A percentile compares a stretch with the other conserved stretches of the same genome.
These are phyloP conservation scores for Aspergillus glaucus DNA, from an alignment of 2,329 filamentous ascomycete species.

Conservation along the genomic window DNA sequence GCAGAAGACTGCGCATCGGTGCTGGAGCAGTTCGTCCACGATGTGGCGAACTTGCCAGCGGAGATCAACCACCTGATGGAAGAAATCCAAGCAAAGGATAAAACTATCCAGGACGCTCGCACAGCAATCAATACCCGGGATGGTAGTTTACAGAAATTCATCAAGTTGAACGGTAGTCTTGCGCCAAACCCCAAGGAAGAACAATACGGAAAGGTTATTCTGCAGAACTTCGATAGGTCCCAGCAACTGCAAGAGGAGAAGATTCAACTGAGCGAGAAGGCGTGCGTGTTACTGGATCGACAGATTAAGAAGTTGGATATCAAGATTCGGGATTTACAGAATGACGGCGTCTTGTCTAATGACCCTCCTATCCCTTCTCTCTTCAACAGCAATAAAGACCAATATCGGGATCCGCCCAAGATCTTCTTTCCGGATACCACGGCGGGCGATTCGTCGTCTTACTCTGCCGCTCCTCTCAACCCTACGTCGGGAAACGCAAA, in stretches of 20 bases:
- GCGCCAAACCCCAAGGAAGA: slow-evolving; percentile 59
- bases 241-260: slow-evolving; percentile 58
- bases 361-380: slow-evolving; percentile 57
- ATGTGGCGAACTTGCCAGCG: slow-evolving; percentile 56
- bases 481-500: slow-evolving; percentile 51
- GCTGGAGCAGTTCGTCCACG: slow-evolving; percentile 60
- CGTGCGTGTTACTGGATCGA: slow-evolving; percentile 54
- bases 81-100: slow-evolving; percentile 61
- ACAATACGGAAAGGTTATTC: slow-evolving; percentile 51
- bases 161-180: slow-evolving; percentile 57
- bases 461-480: slow-evolving; percentile 44
- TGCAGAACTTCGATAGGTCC: slow-evolving; percentile 53
- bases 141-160: slow-evolving; percentile 58
- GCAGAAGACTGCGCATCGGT: slow-evolving; percentile 58
- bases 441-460: slow-evolving; percentile 35
- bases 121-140: slow-evolving; percentile 54
- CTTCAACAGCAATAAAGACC: slow-evolving; percentile 41
- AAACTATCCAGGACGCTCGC: slow-evolving; percentile 52
- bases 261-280: slow-evolving; percentile 54
- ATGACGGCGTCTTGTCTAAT: slow-evolving; percentile 52
- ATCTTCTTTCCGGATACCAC: slow-evolving; percentile 45
- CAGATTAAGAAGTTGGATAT: slow-evolving; percentile 59
- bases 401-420: slow-evolving; percentile 41
- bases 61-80: slow-evolving; percentile 62
- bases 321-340: slow-evolving; percentile 54